Percentiles rank a stretch among this genome's conserved stretches.
phyloP scores from a whole-genome alignment of 352 stramenopile genomes.

The Globisporangium echinulatum region DNA sequence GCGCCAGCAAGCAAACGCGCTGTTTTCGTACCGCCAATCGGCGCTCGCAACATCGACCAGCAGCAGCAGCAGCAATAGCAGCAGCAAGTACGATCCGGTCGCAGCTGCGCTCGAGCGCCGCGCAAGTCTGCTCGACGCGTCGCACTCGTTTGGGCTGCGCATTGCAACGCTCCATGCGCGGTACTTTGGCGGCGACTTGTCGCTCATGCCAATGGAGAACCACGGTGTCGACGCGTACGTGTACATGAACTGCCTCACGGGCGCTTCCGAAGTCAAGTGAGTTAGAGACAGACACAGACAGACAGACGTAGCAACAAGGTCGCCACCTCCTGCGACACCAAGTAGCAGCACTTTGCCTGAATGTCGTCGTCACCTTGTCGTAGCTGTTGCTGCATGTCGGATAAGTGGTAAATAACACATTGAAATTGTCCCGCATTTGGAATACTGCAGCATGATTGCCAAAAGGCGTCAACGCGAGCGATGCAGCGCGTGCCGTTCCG shows the following conservation, averaged over 20 bases:
- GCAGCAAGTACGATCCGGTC: slow-evolving; percentile 58
- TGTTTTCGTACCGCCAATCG: slow-evolving; percentile 58
- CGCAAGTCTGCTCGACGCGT: slow-evolving; percentile 58
- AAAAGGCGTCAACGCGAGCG: neutral
- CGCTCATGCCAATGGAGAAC: slow-evolving; percentile 98
- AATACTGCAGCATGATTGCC: too few species aligned
- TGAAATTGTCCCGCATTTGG: too few species aligned
- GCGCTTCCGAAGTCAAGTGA: slow-evolving; percentile 70
- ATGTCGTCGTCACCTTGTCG: too few species aligned
- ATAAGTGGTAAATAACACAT: too few species aligned
- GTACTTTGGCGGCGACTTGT: slow-evolving; percentile 98
- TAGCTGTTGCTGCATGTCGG: too few species aligned
- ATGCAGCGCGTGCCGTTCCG: slow-evolving; percentile 15
- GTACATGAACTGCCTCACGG: slow-evolving; percentile 83
- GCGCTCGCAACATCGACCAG: slow-evolving; percentile 7
- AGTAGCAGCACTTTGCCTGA: neutral
- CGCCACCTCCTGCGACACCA: neutral
- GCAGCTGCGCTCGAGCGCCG: slow-evolving; percentile 62
- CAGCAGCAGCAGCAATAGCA: slow-evolving; percentile 4
- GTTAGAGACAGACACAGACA: neutral
- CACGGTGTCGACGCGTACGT: slow-evolving; percentile 95
- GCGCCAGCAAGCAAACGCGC: slow-evolving; percentile 56
- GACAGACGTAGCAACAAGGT: too few species aligned
- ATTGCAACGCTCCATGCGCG: slow-evolving; percentile 91
- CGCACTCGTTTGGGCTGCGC: slow-evolving; percentile 87